Percentiles rank a stretch among this genome's conserved stretches.
phyloP scores from a whole-genome alignment of 2,329 filamentous ascomycete genomes.

The Biscogniauxia mediterranea region DNA sequence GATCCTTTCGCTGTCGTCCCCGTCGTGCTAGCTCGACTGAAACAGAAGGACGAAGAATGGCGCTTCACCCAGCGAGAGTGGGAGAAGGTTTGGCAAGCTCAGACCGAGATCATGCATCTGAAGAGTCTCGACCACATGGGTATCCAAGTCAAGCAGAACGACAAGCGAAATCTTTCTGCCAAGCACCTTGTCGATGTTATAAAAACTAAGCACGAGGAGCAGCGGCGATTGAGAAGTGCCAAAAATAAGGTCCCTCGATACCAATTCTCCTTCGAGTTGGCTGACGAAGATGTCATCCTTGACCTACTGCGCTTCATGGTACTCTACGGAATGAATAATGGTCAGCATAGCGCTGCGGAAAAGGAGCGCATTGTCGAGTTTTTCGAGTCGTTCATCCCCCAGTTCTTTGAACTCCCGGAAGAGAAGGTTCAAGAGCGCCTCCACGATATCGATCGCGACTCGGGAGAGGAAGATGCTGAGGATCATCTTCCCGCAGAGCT shows the following conservation, averaged over 20 bases:
- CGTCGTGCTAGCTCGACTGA: slow-evolving; percentile 81
- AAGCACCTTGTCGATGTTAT: slow-evolving; percentile 90
- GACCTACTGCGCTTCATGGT: slow-evolving; percentile 63
- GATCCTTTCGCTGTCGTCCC: slow-evolving; percentile 86
- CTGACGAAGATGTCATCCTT: slow-evolving; percentile 66
- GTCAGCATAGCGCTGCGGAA: slow-evolving; percentile 68
- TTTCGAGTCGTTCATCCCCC: slow-evolving; percentile 71
- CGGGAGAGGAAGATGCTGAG: slow-evolving; percentile 75
- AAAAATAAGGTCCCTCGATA: slow-evolving; percentile 61
- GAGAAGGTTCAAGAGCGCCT: slow-evolving; percentile 67
- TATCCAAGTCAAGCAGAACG: slow-evolving; percentile 79
- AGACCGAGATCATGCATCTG: slow-evolving; percentile 92
- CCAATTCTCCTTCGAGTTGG: slow-evolving; percentile 75
- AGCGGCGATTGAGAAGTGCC: slow-evolving; percentile 68
- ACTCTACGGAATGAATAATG: slow-evolving; percentile 64
- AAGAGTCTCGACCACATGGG: slow-evolving; percentile 97
- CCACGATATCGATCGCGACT: slow-evolving; percentile 66
- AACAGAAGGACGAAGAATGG: slow-evolving; percentile 97
- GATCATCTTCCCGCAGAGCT: slow-evolving; percentile 70
- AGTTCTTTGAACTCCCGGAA: slow-evolving; percentile 73
- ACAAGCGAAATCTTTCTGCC: slow-evolving; percentile 87
- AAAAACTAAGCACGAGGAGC: slow-evolving; percentile 89
- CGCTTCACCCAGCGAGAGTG: slow-evolving; percentile 94
- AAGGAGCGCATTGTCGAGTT: slow-evolving; percentile 73
- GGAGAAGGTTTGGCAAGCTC: slow-evolving; percentile 98